Evolutionary conservation across 805 yeast species (phyloP).

Genomic region (Yarrowia sp.): DNA sequence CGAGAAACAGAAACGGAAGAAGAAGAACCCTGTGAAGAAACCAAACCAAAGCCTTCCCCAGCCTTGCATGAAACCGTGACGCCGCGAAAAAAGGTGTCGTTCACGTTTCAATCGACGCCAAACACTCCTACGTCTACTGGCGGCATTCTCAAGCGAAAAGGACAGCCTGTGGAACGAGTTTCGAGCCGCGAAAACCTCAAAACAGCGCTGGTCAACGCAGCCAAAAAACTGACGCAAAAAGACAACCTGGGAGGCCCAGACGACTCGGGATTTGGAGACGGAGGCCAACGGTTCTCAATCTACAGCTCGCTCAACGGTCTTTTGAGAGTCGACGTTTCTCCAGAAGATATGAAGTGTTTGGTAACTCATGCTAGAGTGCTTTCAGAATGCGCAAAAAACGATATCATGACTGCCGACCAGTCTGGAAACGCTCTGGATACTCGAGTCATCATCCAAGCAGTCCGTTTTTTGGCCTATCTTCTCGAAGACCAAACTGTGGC

Average conservation of each 20-base stretch:
- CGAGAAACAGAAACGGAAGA: background rate
- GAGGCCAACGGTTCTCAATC: slow-evolving; percentile 12
- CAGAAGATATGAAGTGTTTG: background rate
- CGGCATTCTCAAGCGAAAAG: slow-evolving; percentile 4
- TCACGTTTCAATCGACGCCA: background rate
- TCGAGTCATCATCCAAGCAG: slow-evolving; percentile 15
- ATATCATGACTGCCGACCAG: slow-evolving; percentile 3
- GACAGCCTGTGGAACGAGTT: background rate
- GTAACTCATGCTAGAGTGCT: background rate
- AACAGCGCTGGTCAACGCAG: background rate
- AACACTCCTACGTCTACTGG: slow-evolving; percentile 15
- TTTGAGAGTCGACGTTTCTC: background rate
- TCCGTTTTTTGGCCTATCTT: slow-evolving; percentile 3
- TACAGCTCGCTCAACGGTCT: background rate
- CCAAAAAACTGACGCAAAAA: background rate
- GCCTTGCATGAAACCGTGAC: background rate
- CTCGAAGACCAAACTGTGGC: background rate
- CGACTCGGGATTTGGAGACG: slow-evolving; percentile 17
- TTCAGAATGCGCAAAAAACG: background rate
- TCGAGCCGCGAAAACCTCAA: background rate
- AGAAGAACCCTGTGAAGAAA: background rate
- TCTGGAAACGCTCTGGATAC: slow-evolving; percentile 16
- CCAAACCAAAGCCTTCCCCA: background rate
- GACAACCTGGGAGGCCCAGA: slow-evolving; percentile 8
- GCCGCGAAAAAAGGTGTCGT: slow-evolving; percentile 3